phyloP scores from a whole-genome alignment of 2,329 filamentous ascomycete genomes.

The Penicillium sp. region DNA sequence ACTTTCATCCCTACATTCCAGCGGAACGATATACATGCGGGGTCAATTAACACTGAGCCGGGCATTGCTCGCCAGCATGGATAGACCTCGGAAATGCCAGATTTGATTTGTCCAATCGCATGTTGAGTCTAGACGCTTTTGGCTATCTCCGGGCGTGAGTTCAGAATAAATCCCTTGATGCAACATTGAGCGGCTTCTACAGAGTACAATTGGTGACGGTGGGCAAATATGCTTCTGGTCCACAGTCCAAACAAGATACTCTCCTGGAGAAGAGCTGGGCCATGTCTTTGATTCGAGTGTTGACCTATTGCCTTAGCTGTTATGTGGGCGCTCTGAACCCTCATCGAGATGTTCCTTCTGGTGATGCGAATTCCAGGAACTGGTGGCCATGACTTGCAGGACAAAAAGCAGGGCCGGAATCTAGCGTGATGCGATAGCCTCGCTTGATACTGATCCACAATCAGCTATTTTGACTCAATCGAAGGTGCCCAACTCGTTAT shows the following conservation, averaged over 20 bases:
- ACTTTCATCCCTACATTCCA: constrained; percentile 7
- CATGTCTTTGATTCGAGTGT: not conserved
- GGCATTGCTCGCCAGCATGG: constrained; percentile 4
- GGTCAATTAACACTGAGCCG: not conserved
- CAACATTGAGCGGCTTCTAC: constrained; percentile 12
- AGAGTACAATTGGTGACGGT: not conserved
- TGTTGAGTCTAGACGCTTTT: not conserved
- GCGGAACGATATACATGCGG: not conserved
- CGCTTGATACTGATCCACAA: too few relatives aligned
- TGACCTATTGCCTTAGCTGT: too few relatives aligned
- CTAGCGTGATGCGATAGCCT: constrained; percentile 17
- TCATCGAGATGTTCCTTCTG: not conserved
- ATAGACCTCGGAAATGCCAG: constrained; percentile 3
- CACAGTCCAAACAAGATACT: not conserved
- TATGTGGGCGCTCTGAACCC: not conserved
- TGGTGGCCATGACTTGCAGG: constrained; percentile 9
- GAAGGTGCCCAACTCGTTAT: too few relatives aligned
- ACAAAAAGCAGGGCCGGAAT: constrained; percentile 1
- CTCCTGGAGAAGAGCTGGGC: not conserved
- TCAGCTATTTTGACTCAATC: too few relatives aligned
- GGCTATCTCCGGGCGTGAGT: constrained; percentile 8
- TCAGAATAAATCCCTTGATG: constrained; percentile 12
- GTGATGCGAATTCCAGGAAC: not conserved
- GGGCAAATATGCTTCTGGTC: not conserved
- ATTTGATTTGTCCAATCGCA: constrained; percentile 1